These are phyloP conservation scores for Lablab purpureus DNA, from an alignment of 306 rosid species.

Conservation along the genomic window DNA sequence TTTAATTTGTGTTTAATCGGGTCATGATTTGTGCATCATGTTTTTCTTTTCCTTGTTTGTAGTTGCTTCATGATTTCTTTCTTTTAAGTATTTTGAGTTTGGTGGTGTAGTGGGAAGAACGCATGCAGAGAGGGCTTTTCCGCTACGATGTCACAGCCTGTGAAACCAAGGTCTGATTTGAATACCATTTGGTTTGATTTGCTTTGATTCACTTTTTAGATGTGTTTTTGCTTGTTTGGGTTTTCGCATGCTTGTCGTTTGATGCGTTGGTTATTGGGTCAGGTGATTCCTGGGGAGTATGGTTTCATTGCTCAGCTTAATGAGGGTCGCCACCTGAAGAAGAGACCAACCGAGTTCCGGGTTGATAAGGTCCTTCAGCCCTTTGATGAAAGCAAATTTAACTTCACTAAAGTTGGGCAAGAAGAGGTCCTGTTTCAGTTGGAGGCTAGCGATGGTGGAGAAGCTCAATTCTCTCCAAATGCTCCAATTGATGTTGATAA, in stretches of 20 bases:
- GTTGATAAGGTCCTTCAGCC: constrained; percentile 98
- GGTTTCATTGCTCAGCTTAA: constrained; percentile 98
- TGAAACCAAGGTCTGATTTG: constrained; percentile 77
- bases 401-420: constrained; percentile 98
- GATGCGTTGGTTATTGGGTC: constrained; percentile 9
- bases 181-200: background rate
- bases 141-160: constrained; percentile 99
- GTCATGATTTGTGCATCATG: background rate
- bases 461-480: constrained; percentile 71
- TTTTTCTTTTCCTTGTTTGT: background rate
- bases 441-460: constrained; percentile 71
- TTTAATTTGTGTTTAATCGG: background rate
- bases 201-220: background rate
- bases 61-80: background rate
- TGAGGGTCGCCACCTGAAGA: constrained; percentile 98
- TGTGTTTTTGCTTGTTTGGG: background rate
- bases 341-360: constrained; percentile 93
- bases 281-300: constrained; percentile 85
- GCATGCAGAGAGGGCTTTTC: constrained; percentile 88
- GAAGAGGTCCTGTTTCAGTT: constrained; percentile 93
- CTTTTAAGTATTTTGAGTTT: constrained; percentile 39
- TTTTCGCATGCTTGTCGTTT: constrained; percentile 10
- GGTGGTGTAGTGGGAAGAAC: constrained; percentile 88
- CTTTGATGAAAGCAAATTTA: constrained; percentile 87
- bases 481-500: constrained; percentile 73